Conservation (phyloP, 352 stramenopile genomes). For the Globisporangium apiculatum region DNA sequence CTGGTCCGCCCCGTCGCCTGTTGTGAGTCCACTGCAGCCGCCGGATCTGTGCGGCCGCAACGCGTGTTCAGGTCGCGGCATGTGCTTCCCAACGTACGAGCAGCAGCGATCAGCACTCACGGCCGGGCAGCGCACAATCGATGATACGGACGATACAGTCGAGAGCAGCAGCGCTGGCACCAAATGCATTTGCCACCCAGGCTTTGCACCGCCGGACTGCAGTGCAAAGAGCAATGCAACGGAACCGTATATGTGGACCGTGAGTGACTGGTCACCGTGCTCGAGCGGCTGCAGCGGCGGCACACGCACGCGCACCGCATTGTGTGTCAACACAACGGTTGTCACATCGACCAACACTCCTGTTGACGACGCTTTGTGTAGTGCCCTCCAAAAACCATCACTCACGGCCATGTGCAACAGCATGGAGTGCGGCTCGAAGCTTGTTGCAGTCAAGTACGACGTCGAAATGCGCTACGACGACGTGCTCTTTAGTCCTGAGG, state of each 20-base stretch:
- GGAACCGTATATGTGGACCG: slow-evolving; percentile 37
- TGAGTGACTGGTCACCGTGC: slow-evolving; percentile 50
- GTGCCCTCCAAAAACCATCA: slow-evolving; percentile 30
- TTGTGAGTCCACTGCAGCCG: slow-evolving; percentile 61
- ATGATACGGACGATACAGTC: neutral
- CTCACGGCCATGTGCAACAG: slow-evolving; percentile 64
- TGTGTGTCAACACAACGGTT: slow-evolving; percentile 27
- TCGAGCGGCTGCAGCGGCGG: slow-evolving; percentile 59
- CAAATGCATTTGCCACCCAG: slow-evolving; percentile 56
- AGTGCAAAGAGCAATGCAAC: slow-evolving; percentile 36
- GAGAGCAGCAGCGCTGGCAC: slow-evolving; percentile 17
- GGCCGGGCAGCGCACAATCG: neutral
- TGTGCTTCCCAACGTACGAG: slow-evolving; percentile 62
- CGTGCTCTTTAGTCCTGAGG: slow-evolving; percentile 49
- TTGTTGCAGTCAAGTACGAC: slow-evolving; percentile 56
- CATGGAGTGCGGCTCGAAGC: slow-evolving; percentile 68
- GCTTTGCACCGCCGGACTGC: slow-evolving; percentile 57
- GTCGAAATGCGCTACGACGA: slow-evolving; percentile 76
- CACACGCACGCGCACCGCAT: slow-evolving; percentile 29
- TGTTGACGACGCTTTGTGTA: slow-evolving; percentile 22
- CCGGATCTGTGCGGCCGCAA: slow-evolving; percentile 58
- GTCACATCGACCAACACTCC: slow-evolving; percentile 11
- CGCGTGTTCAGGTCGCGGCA: slow-evolving; percentile 55
- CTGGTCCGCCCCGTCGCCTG: slow-evolving; percentile 65
- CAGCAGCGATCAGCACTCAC: neutral